Evolutionary conservation across 331 rosid species (phyloP), one percentile per base, ranked within the genome.

Genomic region (Acacia pycnantha): DNA sequence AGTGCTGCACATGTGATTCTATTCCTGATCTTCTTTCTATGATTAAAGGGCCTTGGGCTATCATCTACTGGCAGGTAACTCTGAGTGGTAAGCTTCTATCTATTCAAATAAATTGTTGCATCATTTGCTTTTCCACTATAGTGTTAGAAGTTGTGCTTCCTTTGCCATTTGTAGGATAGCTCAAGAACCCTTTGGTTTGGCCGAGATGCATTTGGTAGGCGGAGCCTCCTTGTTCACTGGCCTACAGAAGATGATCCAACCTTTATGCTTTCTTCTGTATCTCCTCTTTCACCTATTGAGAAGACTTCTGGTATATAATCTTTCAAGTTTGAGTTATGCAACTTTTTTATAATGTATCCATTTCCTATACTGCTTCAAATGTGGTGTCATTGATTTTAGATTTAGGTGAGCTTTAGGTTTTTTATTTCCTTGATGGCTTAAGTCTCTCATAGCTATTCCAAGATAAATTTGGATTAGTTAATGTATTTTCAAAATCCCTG

Each of bases 191-290:
- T 95, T 78, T 95, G 98, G 99, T 95, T 95, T 91, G 99, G 97
- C 44, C 90, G 97, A 56, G 99, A 95, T 86, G 93, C 97, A 48
- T 92, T 95, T 84, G 99, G 99, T 48, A 80, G 98, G 85, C 82
- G 98, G 67, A 95, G 99, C 87, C 98, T 93, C 62, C 97, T 95
- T 77, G 98, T 93, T 84, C 99, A 95, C 88, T 93, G 99, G 99
- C 97, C 99, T 10, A 90, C 97, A 2, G 79, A 75, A 82, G 94
- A 88, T 59, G 97, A 95, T 77, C 29, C 87, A 33, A 90, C 88
- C 69, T 90, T 93, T 86, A 78, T 90, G 84, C 89, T 95, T 44
- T 93, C 99, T 41, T 93, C 99, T 35, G 94, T 92, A 61, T 95
- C 99, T 22, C 94, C 97, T n/a, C 78, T 78, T 82, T 83, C 91